Base-by-base conservation (phyloP, 2,329 filamentous ascomycete species). In the Cadophora luteo-olivacea region DNA sequence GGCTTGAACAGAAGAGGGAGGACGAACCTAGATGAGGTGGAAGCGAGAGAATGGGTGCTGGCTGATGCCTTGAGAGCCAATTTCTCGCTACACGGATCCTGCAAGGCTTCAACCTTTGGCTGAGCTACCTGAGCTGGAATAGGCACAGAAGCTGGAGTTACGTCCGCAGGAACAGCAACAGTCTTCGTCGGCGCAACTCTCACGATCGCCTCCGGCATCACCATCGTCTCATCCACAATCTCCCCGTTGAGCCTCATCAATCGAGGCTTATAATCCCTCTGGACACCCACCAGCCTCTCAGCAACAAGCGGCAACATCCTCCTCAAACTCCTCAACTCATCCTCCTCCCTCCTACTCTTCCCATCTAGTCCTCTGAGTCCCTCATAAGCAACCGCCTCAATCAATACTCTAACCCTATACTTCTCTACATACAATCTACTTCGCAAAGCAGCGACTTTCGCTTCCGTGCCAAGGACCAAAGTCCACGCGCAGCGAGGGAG, bases 391-490 rank as follows among this genome's bases (percentile, higher is more conserved):
- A 70, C 66, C 11, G 68, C 68, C 33, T 72, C 70, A 52, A 72
- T 68, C 22, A 72, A 32, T 0, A 72, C 70, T 49, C 70, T 57
- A 8, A 70, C 70, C 5, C 70, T 49, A 65, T 70, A 72, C 65
- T 72, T 72, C 65, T 70, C 70, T 0, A 72, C 70, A 51, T 65
- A 70, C 4, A 70, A 24, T 41, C 70, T 64, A 60, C 67, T 70
- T 32, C 70, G 57, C 58, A 72, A 61, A 9, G 52, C 61, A 3
- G 52, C 48, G 3, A 54, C 64, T 22, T 67, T 65, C 14, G 52
- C 55, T 16, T 70, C 69, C 1, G 48, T 57, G 6, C 70, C 66
- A 0, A 57, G 49, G 1, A 72, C 67, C 1, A 69, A 22, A 1
- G 33, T 48, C 70, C 70, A 72, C 12, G 70, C 70, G 32, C 29